Evolutionary conservation across 192 early-diverging fungal species (phyloP).

Genomic region (Phlyctochytrium bullatum): DNA sequence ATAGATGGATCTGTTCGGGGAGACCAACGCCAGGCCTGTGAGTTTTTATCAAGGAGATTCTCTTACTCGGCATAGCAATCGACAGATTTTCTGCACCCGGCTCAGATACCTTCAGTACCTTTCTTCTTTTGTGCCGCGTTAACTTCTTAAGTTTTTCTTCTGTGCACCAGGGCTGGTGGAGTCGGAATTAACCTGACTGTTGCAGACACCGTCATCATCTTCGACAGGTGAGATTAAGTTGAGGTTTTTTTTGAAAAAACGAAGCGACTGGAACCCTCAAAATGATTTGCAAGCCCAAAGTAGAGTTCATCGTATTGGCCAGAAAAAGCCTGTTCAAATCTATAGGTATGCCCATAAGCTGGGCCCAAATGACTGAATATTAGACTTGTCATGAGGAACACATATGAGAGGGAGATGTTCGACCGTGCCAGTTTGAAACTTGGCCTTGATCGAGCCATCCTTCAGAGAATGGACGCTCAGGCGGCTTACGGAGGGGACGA

Average conservation of each 20-base stretch:
- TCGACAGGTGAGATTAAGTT: constrained; percentile 75
- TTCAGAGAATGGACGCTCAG: constrained; percentile 68
- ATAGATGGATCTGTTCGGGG: constrained; percentile 80
- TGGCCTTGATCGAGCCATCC: constrained; percentile 73
- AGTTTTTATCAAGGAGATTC: constrained; percentile 3
- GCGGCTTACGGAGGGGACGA: constrained; percentile 43
- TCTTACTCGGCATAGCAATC: constrained; percentile 47
- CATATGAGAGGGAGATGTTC: constrained; percentile 89
- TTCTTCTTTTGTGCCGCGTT: not conserved
- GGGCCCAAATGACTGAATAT: constrained; percentile 32
- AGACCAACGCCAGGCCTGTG: constrained; percentile 70
- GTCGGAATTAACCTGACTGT: constrained; percentile 87
- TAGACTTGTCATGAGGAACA: constrained; percentile 75
- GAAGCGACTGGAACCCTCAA: constrained; percentile 86
- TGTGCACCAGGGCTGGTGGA: constrained; percentile 83
- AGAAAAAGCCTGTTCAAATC: constrained; percentile 80
- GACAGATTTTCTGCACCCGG: constrained; percentile 75
- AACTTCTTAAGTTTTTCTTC: constrained; percentile 62
- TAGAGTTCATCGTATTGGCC: constrained; percentile 83
- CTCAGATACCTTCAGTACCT: constrained; percentile 63
- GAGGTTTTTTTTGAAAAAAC: constrained; percentile 52
- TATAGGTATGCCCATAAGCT: constrained; percentile 25
- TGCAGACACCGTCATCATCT: constrained; percentile 85
- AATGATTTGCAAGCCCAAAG: constrained; percentile 85
- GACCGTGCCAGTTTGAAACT: constrained; percentile 84